Conservation (phyloP, 257 asterid genomes). For the Nicotiana attenuata region DNA sequence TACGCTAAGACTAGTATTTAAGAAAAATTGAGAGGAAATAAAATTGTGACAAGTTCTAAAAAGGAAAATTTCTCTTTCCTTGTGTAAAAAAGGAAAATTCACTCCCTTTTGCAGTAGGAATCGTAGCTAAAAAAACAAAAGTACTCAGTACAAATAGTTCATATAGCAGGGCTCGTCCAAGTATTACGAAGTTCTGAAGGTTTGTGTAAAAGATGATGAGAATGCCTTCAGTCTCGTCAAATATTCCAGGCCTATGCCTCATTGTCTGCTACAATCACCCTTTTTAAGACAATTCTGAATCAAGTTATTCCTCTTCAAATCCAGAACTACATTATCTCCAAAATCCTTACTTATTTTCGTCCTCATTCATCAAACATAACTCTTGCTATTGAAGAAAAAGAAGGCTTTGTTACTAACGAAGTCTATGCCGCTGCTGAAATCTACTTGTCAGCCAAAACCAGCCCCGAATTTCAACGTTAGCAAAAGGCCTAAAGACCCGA, state of each 20-base stretch:
- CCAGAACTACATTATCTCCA: conserved; percentile 25
- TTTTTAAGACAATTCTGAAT: conserved; percentile 47
- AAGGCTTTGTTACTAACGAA: conserved; percentile 52
- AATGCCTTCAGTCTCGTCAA: conserved; percentile 44
- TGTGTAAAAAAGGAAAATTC: too few relatives aligned
- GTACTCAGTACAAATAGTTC: too few relatives aligned
- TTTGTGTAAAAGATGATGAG: too few relatives aligned
- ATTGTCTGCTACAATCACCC: conserved; percentile 41
- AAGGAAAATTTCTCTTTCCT: too few relatives aligned
- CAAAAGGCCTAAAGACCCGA: conserved; percentile 42
- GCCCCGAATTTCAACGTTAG: conserved; percentile 40
- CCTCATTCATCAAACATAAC: conserved; percentile 17
- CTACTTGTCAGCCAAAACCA: conserved; percentile 44
- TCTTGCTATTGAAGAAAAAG: conserved; percentile 50
- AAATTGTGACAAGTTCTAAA: too few relatives aligned
- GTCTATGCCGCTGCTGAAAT: conserved; percentile 50
- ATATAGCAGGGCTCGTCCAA: too few relatives aligned
- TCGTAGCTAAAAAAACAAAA: too few relatives aligned
- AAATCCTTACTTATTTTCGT: conserved; percentile 30
- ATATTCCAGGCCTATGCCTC: conserved; percentile 61
- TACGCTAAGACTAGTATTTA: too few relatives aligned
- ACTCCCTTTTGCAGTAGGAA: too few relatives aligned
- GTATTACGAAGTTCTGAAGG: too few relatives aligned
- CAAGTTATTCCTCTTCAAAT: conserved; percentile 51
- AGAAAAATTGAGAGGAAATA: too few relatives aligned